Conservation (phyloP, 2,329 filamentous ascomycete species). For the Tolypocladium ophioglossoides region DNA sequence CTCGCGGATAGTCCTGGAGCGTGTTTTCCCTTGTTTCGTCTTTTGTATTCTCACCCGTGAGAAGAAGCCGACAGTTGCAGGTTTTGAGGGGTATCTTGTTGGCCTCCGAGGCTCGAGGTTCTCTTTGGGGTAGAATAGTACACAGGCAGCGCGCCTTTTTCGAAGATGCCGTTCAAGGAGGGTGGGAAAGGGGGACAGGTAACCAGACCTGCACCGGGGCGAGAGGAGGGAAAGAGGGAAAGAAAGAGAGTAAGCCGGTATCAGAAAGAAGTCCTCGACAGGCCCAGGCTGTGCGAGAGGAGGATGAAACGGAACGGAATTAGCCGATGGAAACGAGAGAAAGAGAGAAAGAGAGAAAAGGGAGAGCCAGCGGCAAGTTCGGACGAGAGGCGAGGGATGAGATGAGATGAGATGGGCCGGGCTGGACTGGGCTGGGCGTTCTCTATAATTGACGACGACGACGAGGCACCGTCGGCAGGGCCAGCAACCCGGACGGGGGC, state of each 20-base stretch:
- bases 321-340: slow-evolving; percentile 1
- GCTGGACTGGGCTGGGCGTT: slow-evolving; percentile 1
- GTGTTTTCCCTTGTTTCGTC: not conserved
- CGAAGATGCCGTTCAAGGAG: not conserved
- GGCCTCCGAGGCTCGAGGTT: not conserved
- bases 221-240: slow-evolving; percentile 24
- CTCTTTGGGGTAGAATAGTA: not conserved
- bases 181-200: slow-evolving; percentile 25
- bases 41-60: not conserved
- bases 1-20: no score
- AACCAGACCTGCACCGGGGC: slow-evolving; percentile 41
- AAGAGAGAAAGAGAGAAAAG: slow-evolving; percentile 13
- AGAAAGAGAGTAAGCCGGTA: slow-evolving; percentile 31
- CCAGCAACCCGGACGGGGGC: slow-evolving; percentile 4
- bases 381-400: not conserved
- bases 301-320: slow-evolving; percentile 4
- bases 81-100: not conserved
- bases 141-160: not conserved
- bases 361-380: not conserved
- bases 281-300: slow-evolving; percentile 1
- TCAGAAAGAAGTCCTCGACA: slow-evolving; percentile 8
- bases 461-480: slow-evolving; percentile 3
- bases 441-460: slow-evolving; percentile 9
- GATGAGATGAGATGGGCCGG: not conserved
- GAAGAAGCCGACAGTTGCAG: not conserved